These are phyloP conservation scores for Myriosclerotinia duriaeana DNA, from an alignment of 2,329 filamentous ascomycete genomes.

Conservation along the genomic window DNA sequence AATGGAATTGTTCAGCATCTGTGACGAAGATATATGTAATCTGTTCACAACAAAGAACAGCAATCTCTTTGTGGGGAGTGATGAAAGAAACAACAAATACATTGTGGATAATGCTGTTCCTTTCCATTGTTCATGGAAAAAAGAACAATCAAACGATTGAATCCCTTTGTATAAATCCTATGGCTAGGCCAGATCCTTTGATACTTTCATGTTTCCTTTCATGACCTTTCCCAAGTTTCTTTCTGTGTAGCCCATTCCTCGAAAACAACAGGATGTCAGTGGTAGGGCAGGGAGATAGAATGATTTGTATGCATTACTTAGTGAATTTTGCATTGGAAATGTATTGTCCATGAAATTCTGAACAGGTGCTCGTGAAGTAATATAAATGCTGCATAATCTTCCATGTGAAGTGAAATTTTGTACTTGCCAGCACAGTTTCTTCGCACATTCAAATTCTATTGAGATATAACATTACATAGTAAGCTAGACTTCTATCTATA, in stretches of 20 bases:
- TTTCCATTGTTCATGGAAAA: neutral
- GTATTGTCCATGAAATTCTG: neutral
- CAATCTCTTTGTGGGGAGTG: neutral
- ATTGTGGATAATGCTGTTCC: neutral
- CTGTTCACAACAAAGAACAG: neutral
- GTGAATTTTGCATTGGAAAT: neutral
- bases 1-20: constrained; percentile 3
- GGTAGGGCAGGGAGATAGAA: neutral
- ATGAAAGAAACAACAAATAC: neutral
- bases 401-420: neutral
- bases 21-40: constrained; percentile 6
- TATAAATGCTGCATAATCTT: neutral
- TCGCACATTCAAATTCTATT: neutral
- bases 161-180: neutral
- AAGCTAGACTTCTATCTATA: constrained; percentile 5
- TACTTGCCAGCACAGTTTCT: neutral
- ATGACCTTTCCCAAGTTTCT: neutral
- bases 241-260: neutral
- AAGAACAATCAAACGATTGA: neutral
- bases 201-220: neutral
- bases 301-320: neutral
- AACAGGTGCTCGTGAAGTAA: neutral
- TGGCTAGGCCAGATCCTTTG: neutral
- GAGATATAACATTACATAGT: neutral
- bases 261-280: neutral